A percentile compares a stretch with the other conserved stretches of the same genome.
Conservation (phyloP, 2,329 filamentous ascomycete genomes). For the Penicillium crustosum region DNA sequence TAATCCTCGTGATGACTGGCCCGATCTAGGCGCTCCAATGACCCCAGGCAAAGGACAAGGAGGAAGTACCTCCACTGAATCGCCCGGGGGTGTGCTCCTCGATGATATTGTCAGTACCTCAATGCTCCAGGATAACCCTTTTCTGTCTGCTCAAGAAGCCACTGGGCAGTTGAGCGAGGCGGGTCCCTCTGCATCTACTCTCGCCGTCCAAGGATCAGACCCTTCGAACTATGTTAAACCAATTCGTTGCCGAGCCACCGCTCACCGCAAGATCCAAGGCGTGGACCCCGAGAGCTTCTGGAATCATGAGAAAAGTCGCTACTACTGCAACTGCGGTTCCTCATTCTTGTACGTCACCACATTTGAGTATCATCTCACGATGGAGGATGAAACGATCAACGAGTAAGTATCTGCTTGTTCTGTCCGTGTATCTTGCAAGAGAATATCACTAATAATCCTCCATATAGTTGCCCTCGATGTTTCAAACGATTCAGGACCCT, state of each 20-base stretch:
- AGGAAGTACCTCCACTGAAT: neutral
- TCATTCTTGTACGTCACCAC: neutral
- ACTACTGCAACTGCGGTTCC: slow-evolving; percentile 37
- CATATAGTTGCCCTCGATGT: slow-evolving; percentile 41
- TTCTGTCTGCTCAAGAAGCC: neutral
- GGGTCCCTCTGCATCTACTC: neutral
- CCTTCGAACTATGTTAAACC: neutral
- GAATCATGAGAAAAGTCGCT: slow-evolving; percentile 32
- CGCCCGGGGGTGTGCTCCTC: neutral
- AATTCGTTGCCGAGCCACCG: neutral
- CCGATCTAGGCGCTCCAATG: neutral
- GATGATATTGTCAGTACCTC: neutral
- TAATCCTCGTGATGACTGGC: neutral
- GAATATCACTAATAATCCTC: neutral
- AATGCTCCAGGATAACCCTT: neutral
- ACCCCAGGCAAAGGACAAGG: neutral
- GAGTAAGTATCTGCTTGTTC: slow-evolving; percentile 13
- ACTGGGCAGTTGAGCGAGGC: neutral
- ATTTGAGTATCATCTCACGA: slow-evolving; percentile 1
- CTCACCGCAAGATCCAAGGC: slow-evolving; percentile 13
- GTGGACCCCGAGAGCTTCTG: slow-evolving; percentile 21
- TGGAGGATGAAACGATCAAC: neutral
- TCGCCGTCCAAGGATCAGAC: neutral
- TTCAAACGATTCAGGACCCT: slow-evolving; percentile 39
- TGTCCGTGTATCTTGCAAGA: neutral